phyloP scores from a whole-genome alignment of 805 yeast species.

The Starmerella floris region DNA sequence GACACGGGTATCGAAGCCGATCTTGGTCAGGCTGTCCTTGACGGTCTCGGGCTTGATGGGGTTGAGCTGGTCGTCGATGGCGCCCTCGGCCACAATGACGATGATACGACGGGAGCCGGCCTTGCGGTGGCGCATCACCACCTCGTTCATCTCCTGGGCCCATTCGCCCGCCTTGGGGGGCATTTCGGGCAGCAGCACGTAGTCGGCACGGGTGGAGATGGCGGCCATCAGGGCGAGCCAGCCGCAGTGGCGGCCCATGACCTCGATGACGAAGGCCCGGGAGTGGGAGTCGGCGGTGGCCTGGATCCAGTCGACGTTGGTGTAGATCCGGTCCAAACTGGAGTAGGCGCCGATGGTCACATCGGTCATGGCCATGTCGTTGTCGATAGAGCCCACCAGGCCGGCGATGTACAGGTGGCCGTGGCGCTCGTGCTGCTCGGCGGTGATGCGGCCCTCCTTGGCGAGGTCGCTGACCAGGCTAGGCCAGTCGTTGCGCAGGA shows the following conservation, averaged over 20 bases:
- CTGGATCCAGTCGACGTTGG: conserved; percentile 89
- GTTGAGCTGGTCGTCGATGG: conserved; percentile 64
- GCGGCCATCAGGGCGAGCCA: conserved; percentile 98
- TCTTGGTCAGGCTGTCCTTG: conserved; percentile 62
- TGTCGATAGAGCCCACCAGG: conserved; percentile 91
- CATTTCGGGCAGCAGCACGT: conserved; percentile 83
- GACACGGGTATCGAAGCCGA: conserved; percentile 88
- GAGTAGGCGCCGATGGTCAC: conserved; percentile 95
- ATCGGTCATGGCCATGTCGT: conserved; percentile 95
- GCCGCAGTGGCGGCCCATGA: conserved; percentile 99
- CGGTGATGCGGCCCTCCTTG: conserved; percentile 41
- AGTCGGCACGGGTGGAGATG: conserved; percentile 91
- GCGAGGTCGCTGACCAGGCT: conserved; percentile 62
- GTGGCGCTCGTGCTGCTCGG: conserved; percentile 47
- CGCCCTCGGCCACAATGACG: conserved; percentile 97
- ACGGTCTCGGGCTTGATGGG: conserved; percentile 75
- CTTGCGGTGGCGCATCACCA: conserved; percentile 64
- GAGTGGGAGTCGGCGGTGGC: conserved; percentile 96
- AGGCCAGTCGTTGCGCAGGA: conserved; percentile 92
- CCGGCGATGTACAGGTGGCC: conserved; percentile 77
- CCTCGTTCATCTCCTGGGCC: conserved; percentile 64
- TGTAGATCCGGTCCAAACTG: conserved; percentile 82
- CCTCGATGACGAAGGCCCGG: conserved; percentile 94
- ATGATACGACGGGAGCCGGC: conserved; percentile 89
- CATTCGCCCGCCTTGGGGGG: conserved; percentile 66